Percentiles rank a stretch among this genome's conserved stretches.
These are phyloP conservation scores for Thermothelomyces thermophilus DNA, from an alignment of 2,329 filamentous ascomycete genomes.

Conservation along the genomic window DNA sequence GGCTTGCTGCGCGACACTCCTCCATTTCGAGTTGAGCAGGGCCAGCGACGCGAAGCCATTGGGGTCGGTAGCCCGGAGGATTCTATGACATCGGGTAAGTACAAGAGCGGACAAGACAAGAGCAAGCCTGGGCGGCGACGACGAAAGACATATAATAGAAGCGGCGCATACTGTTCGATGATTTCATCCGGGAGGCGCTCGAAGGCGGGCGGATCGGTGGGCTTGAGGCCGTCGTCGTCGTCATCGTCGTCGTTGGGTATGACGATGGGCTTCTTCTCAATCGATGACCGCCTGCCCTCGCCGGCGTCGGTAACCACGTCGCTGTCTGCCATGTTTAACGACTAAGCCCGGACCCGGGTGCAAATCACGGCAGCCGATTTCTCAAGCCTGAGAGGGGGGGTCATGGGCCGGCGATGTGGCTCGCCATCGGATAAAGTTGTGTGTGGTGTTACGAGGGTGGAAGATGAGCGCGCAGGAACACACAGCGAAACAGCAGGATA, in stretches of 20 bases:
- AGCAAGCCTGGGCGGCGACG: background rate
- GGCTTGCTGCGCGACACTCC: constrained; percentile 54
- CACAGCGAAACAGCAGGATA: too few species aligned
- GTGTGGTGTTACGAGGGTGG: constrained; percentile 1
- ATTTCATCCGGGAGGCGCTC: constrained; percentile 60
- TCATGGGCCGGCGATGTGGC: constrained; percentile 16
- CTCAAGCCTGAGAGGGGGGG: constrained; percentile 8
- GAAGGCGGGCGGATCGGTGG: constrained; percentile 37
- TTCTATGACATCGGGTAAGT: constrained; percentile 37
- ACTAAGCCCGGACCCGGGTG: constrained; percentile 1
- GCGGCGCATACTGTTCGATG: constrained; percentile 54
- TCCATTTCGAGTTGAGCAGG: constrained; percentile 60
- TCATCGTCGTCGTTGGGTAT: constrained; percentile 22
- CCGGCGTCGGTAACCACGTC: constrained; percentile 14
- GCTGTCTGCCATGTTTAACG: constrained; percentile 21
- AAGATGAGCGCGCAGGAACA: too few species aligned
- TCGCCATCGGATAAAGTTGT: constrained; percentile 14
- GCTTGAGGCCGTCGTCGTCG: constrained; percentile 11
- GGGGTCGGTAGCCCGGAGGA: constrained; percentile 53
- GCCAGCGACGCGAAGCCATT: constrained; percentile 61
- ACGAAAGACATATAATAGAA: constrained; percentile 10
- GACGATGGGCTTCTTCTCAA: constrained; percentile 30
- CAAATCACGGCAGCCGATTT: constrained; percentile 14
- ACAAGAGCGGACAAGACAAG: constrained; percentile 7
- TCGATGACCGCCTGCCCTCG: constrained; percentile 26